Evolutionary conservation across 495 filamentous ascomycete species (phyloP), one percentile per base, ranked within the genome.

Genomic region (Aspergillus indologenus): DNA sequence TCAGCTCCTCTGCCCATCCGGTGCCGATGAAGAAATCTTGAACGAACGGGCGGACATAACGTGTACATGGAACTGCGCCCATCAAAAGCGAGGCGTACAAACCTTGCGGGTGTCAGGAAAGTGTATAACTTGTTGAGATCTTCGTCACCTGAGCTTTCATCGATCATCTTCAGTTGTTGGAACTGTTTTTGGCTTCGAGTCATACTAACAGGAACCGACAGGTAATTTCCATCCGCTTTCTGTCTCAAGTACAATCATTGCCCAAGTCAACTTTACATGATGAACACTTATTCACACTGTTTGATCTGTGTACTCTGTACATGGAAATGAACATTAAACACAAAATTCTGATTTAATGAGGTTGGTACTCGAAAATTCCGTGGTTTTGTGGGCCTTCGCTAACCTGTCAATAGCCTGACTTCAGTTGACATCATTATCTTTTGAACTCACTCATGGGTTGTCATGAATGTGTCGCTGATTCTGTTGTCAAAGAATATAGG

Each of bases 261-360:
- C 34, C 5, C 70, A 74, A 77, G 65, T 73, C 67, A 72, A 71
- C 67, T 67, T 74, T 76, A 79, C 64, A 89, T 90, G 87, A 90
- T 90, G 83, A 88, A 81, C 75, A 76, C 18, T 63, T 89, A 96
- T 96, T 96, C 92, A 96, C 92, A 96, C 92, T 96, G 90, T 96
- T 91, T 92, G 92, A 96, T 83, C 85, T 77, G 77, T 59, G 75
- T 61, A 61, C 67, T 62, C 65, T 65, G 56, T 73, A 72, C 75
- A 48, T 67, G 85, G 86, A 80, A 74, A 87, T 95, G 91, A 94
- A 89, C 87, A 83, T 82, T 81, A 78, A 72, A 84, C 75, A 85
- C 80, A 87, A 90, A 93, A 94, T 87, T 96, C 92, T 96, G 92
- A 96, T 96, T 92, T 95, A 95, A 94, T 94, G 90, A 93, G 90